Percentiles rank a stretch among this genome's conserved stretches.
phyloP scores from a whole-genome alignment of 257 asterid species.

The Scutellaria galericulata region DNA sequence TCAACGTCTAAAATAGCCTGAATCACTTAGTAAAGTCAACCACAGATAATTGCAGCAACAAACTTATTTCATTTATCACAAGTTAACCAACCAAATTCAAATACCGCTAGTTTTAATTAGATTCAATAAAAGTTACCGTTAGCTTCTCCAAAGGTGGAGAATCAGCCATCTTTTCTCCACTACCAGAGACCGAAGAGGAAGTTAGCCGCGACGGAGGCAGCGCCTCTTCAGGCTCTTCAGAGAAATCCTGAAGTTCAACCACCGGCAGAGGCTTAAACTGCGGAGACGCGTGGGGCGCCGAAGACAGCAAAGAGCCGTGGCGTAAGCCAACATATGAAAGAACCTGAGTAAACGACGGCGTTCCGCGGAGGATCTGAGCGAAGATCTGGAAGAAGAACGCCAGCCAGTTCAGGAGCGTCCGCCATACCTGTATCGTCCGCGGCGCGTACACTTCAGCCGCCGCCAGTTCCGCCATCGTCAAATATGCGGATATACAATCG shows the following conservation, averaged over 20 bases:
- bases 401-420: conserved; percentile 81
- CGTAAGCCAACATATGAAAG: conserved; percentile 70
- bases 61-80: conserved; percentile 30
- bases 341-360: conserved; percentile 78
- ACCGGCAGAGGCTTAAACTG: conserved; percentile 77
- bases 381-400: conserved; percentile 90
- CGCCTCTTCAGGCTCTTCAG: conserved; percentile 47
- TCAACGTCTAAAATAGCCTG: conserved; percentile 23
- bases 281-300: conserved; percentile 47
- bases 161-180: conserved; percentile 28
- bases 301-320: conserved; percentile 50
- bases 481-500: conserved; percentile 23
- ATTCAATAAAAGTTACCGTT: conserved; percentile 39
- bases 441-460: conserved; percentile 84
- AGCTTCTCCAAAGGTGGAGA: conserved; percentile 44
- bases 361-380: conserved; percentile 85
- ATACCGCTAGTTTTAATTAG: conserved; percentile 8
- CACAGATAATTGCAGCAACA: conserved; percentile 27
- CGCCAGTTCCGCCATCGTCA: conserved; percentile 82
- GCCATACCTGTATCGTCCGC: conserved; percentile 81
- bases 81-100: conserved; percentile 29
- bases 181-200: conserved; percentile 29
- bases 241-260: conserved; percentile 64
- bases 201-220: conserved; percentile 39
- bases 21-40: conserved; percentile 39